Evolutionary conservation across 2,329 filamentous ascomycete species (phyloP).

Genomic region (Cladophialophora bantiana): DNA sequence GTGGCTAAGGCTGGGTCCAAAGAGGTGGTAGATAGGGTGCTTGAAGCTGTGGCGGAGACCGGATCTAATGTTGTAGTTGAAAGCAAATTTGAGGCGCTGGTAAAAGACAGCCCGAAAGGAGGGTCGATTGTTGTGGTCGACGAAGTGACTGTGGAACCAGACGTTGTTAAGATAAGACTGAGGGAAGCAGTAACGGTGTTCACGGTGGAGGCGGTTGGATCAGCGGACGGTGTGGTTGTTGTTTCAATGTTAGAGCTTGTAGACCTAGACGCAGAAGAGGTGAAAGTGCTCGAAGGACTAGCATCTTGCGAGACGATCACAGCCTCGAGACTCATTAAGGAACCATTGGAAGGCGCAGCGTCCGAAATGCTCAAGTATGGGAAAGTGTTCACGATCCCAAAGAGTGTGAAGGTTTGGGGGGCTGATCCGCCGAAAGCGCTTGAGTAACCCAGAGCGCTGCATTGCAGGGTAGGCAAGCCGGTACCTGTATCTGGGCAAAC

Average conservation of each 20-base stretch:
- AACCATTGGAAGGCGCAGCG: not conserved
- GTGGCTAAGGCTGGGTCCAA: not conserved
- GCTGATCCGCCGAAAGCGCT: too few relatives aligned
- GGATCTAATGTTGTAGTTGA: too few relatives aligned
- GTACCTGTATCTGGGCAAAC: slow-evolving; percentile 2
- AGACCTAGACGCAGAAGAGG: not conserved
- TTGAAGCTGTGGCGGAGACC: too few relatives aligned
- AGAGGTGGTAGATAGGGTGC: not conserved
- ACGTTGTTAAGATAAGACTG: too few relatives aligned
- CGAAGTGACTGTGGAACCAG: too few relatives aligned
- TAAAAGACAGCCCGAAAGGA: too few relatives aligned
- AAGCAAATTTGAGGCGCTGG: too few relatives aligned
- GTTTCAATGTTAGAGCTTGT: not conserved
- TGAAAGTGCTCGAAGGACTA: not conserved
- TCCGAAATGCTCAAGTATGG: slow-evolving; percentile 11
- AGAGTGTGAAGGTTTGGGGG: too few relatives aligned
- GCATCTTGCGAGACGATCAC: slow-evolving; percentile 1
- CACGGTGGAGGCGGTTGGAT: too few relatives aligned
- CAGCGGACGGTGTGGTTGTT: not conserved
- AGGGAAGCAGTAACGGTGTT: too few relatives aligned
- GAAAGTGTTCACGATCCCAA: not conserved
- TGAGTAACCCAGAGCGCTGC: slow-evolving; percentile 4
- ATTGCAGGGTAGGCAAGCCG: not conserved
- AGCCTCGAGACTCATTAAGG: slow-evolving; percentile 7
- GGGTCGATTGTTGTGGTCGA: too few relatives aligned